Evolutionary conservation across 2,329 filamentous ascomycete genomes (phyloP).

Genomic region (Fusarium hostae): DNA sequence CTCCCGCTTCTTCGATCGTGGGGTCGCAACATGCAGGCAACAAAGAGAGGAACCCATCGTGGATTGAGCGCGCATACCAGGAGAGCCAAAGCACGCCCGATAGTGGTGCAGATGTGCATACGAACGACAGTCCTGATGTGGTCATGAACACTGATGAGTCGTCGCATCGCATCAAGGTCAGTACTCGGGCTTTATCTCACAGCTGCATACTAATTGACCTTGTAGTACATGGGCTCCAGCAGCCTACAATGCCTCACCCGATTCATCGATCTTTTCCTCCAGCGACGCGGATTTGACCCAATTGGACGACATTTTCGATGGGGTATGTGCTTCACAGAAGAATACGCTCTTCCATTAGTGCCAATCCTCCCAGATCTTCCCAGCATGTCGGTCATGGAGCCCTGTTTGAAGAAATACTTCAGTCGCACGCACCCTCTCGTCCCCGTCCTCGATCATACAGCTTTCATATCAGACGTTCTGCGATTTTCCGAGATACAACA

Average conservation of each 20-base stretch:
- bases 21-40: conserved; percentile 22
- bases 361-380: conserved; percentile 29
- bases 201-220: background rate
- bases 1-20: conserved; percentile 25
- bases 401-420: conserved; percentile 34
- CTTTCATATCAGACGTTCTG: conserved; percentile 28
- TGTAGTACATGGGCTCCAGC: conserved; percentile 38
- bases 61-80: conserved; percentile 39
- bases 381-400: conserved; percentile 31
- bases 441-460: conserved; percentile 28
- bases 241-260: conserved; percentile 35
- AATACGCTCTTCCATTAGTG: conserved; percentile 26
- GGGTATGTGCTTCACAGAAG: conserved; percentile 39
- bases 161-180: conserved; percentile 39
- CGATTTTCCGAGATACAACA: conserved; percentile 34
- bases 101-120: conserved; percentile 10
- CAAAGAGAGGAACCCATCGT: conserved; percentile 28
- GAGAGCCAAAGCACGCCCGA: conserved; percentile 27
- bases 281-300: conserved; percentile 28
- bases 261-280: conserved; percentile 34
- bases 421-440: conserved; percentile 35
- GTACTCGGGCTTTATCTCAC: background rate
- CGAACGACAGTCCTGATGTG: conserved; percentile 35
- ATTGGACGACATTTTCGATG: conserved; percentile 36
- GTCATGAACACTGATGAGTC: conserved; percentile 39